These are phyloP conservation scores for Mucor lusitanicus DNA, from an alignment of 371 early-diverging fungal species.

Conservation along the genomic window DNA sequence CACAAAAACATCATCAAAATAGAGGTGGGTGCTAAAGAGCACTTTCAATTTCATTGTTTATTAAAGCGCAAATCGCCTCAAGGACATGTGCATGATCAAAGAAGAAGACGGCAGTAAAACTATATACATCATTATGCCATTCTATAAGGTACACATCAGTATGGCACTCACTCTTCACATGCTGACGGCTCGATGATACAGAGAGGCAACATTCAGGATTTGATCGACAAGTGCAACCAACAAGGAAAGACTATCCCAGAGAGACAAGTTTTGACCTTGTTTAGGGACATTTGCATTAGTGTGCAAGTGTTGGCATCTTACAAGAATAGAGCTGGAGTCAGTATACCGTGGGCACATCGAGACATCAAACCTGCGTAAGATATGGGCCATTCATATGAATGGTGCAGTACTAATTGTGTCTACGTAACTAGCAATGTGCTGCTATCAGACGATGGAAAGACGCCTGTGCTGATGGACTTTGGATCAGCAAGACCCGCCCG, in stretches of 20 bases:
- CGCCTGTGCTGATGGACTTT: slow-evolving; percentile 79
- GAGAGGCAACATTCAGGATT: slow-evolving; percentile 69
- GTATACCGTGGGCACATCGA: slow-evolving; percentile 71
- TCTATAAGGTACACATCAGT: slow-evolving; percentile 51
- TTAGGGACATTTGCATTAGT: slow-evolving; percentile 62
- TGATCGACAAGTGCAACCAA: slow-evolving; percentile 42
- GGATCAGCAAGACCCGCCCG: slow-evolving; percentile 70
- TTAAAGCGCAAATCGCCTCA: neutral
- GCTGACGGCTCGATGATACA: slow-evolving; percentile 9
- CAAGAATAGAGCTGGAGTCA: slow-evolving; percentile 41
- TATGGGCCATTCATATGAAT: neutral
- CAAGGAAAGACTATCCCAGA: slow-evolving; percentile 59
- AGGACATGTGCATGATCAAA: slow-evolving; percentile 67
- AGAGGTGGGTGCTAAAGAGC: slow-evolving; percentile 42
- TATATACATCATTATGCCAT: slow-evolving; percentile 68
- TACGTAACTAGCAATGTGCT: slow-evolving; percentile 49
- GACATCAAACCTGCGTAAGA: slow-evolving; percentile 81
- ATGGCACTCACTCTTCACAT: neutral
- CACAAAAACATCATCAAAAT: slow-evolving; percentile 73
- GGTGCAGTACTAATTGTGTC: neutral
- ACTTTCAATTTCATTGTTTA: too few species aligned
- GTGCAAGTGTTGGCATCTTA: slow-evolving; percentile 63
- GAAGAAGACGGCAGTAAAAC: slow-evolving; percentile 64
- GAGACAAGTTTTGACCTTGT: slow-evolving; percentile 57
- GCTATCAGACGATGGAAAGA: slow-evolving; percentile 65